These are phyloP conservation scores for Lachnellula hyalina DNA, from an alignment of 2,329 filamentous ascomycete species.

Conservation along the genomic window DNA sequence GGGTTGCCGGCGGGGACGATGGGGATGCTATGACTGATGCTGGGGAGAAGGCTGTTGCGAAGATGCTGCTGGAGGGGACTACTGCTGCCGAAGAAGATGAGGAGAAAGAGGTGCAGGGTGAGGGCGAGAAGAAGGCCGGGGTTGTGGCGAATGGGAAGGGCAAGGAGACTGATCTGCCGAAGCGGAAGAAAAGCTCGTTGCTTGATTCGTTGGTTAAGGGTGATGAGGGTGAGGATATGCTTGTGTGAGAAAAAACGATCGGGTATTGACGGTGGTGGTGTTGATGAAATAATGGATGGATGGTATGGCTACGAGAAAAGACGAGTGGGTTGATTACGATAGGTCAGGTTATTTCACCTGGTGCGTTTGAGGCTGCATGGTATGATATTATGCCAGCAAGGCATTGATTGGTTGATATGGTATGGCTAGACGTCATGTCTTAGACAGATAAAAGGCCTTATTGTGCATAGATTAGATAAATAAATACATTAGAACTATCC, in stretches of 20 bases:
- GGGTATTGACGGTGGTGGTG: neutral
- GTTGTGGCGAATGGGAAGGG: slow-evolving; percentile 5
- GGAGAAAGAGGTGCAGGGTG: slow-evolving; percentile 1
- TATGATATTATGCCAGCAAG: too few relatives aligned
- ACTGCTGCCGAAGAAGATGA: slow-evolving; percentile 5
- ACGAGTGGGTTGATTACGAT: too few relatives aligned
- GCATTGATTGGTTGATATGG: too few relatives aligned
- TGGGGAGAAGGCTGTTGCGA: slow-evolving; percentile 22
- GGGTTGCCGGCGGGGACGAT: slow-evolving; percentile 56
- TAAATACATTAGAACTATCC: too few relatives aligned
- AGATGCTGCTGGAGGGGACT: slow-evolving; percentile 27
- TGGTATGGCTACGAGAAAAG: too few relatives aligned
- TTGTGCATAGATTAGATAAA: too few relatives aligned
- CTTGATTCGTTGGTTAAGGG: neutral
- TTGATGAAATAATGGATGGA: too few relatives aligned
- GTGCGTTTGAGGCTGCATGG: too few relatives aligned
- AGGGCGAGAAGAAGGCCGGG: slow-evolving; percentile 1
- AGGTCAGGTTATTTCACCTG: too few relatives aligned
- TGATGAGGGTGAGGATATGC: neutral
- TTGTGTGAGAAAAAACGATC: neutral
- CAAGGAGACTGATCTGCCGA: neutral
- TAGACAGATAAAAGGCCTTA: too few relatives aligned
- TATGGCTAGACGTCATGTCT: too few relatives aligned
- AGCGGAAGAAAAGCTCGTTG: neutral
- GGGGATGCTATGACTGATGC: slow-evolving; percentile 38